Evolutionary conservation across 73 alveolate species (phyloP), one percentile per base, ranked within the genome.

Genomic region (Paraurostyla sp.): DNA sequence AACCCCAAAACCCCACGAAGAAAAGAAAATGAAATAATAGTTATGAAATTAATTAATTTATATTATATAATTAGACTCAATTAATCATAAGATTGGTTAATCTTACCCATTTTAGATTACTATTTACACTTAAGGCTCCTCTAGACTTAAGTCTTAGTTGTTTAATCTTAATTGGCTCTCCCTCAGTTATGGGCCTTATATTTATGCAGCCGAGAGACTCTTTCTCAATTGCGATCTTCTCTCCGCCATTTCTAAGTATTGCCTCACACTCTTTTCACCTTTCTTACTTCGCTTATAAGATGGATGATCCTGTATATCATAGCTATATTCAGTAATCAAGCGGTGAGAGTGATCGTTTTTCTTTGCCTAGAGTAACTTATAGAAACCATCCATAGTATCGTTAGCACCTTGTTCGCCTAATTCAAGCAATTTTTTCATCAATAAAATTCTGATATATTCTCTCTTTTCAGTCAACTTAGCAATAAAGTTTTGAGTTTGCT

Each of bases 331-430:
- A 18, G 42, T 40, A 36, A 4, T 45, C 20, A 83, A 40, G 16
- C 85, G 35, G 59, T 41, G 71, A 25, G 29, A 9, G 15, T 40
- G 36, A 9, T 62, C 62, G 18, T 25, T 32, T 33, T 62, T 41
- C 15, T 32, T 83, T 18, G 52, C 30, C 22, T 56, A 16, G 11
- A 83, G 25, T 11, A 36, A 29, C 78, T 83, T 35, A 27, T 42
- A 40, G 78, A 78, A 52, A 27, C 80, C 89, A n/a, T 83, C 82
- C 85, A 35, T 56, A 2, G 92, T 45, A 25, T 62, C 62, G 32
- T 83, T 83, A 2, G 63, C 76, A 22, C 46, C 32, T 2, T 41
- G 22, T 15, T 42, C 46, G 1, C 76, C 76, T 9, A 6, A 18
- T 27, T 20, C n/a, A 27, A 15, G 11, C 43, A 83, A 27, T 52